These are phyloP conservation scores for Yamadazyma jaroonii DNA, from an alignment of 1,139 yeast species.

Conservation along the genomic window DNA sequence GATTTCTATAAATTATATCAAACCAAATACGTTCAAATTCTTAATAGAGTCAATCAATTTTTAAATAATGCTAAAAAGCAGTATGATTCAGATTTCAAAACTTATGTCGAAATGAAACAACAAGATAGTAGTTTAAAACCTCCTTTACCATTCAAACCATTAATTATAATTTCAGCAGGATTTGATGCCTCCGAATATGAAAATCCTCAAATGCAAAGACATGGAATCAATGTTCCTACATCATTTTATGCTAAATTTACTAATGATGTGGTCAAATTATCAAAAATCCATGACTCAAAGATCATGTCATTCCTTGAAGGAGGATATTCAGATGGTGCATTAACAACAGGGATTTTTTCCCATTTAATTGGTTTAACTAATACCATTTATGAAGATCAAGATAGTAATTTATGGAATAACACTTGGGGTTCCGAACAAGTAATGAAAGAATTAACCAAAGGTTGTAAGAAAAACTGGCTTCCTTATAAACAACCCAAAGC, in stretches of 20 bases:
- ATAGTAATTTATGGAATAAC: slow-evolving; percentile 47
- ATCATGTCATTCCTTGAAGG: slow-evolving; percentile 77
- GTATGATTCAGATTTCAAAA: slow-evolving; percentile 38
- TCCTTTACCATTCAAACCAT: slow-evolving; percentile 62
- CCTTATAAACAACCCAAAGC: slow-evolving; percentile 50
- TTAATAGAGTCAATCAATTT: slow-evolving; percentile 69
- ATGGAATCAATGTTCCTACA: slow-evolving; percentile 80
- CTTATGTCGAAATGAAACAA: slow-evolving; percentile 24
- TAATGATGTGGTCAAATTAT: slow-evolving; percentile 64
- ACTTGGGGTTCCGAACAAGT: slow-evolving; percentile 64
- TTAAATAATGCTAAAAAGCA: slow-evolving; percentile 49
- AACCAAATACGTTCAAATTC: slow-evolving; percentile 57
- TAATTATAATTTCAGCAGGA: slow-evolving; percentile 78
- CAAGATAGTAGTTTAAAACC: slow-evolving; percentile 19
- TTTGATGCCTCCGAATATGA: slow-evolving; percentile 89
- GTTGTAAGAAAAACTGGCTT: slow-evolving; percentile 68
- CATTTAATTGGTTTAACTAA: slow-evolving; percentile 64
- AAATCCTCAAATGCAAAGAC: slow-evolving; percentile 81
- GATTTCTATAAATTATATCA: slow-evolving; percentile 68
- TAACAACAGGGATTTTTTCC: slow-evolving; percentile 76
- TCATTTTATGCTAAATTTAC: slow-evolving; percentile 75
- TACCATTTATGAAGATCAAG: slow-evolving; percentile 24
- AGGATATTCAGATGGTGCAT: slow-evolving; percentile 84
- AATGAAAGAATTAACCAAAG: slow-evolving; percentile 64
- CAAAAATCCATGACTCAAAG: slow-evolving; percentile 60